phyloP scores from a whole-genome alignment of 2,329 filamentous ascomycete species.

The Capronia americana region DNA sequence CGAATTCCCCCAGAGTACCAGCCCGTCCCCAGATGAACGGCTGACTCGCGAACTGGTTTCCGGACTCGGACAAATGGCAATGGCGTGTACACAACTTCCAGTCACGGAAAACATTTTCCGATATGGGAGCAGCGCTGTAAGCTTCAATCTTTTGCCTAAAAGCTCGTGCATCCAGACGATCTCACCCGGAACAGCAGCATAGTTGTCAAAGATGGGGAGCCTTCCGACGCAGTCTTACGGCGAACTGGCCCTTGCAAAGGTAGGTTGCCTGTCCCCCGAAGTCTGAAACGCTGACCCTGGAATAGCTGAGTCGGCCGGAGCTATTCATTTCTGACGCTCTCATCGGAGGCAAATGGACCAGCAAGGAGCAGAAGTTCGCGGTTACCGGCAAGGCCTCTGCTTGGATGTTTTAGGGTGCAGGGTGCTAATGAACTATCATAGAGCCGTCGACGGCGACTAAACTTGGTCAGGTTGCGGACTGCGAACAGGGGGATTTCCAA shows the following conservation, averaged over 20 bases:
- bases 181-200: no score
- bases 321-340: constrained; percentile 28
- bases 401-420: no score
- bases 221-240: constrained; percentile 5
- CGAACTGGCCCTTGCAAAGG: constrained; percentile 10
- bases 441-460: constrained; percentile 37
- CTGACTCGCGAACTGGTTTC: no score
- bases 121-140: no score
- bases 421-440: not conserved
- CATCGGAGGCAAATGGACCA: constrained; percentile 22
- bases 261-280: not conserved
- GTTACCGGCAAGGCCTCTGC: constrained; percentile 19
- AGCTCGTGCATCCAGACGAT: no score
- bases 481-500: constrained; percentile 36
- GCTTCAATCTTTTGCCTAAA: no score
- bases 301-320: constrained; percentile 12
- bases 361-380: constrained; percentile 14
- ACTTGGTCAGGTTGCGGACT: constrained; percentile 37
- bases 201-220: constrained; percentile 15
- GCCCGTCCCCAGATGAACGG: no score
- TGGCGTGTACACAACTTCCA: no score
- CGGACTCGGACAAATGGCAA: no score
- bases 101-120: no score
- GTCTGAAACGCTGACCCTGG: not conserved
- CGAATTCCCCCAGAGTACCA: no score